Evolutionary conservation across 306 rosid genomes (phyloP).

Genomic region (Cajanus cajan): DNA sequence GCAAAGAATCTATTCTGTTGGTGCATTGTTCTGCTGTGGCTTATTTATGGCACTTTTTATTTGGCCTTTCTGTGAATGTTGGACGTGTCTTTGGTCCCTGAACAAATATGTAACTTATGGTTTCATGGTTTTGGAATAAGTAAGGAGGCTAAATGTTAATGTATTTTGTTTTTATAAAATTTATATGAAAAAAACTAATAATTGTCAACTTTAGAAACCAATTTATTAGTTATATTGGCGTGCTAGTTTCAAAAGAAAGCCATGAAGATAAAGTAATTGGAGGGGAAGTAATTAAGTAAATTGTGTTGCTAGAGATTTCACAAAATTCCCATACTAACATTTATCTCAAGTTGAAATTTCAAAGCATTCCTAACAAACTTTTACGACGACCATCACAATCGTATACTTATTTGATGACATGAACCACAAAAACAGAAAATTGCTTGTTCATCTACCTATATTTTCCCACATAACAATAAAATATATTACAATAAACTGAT

Average conservation of each 20-base stretch:
- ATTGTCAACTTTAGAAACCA: too few relatives aligned
- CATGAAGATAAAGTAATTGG: background rate
- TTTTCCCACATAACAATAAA: background rate
- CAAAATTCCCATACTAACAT: background rate
- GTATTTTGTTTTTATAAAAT: too few relatives aligned
- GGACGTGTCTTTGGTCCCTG: background rate
- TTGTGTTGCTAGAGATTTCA: background rate
- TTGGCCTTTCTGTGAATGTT: background rate
- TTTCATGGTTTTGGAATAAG: background rate
- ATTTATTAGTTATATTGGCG: background rate
- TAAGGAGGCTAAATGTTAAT: background rate
- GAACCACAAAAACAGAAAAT: background rate
- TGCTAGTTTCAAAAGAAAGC: background rate
- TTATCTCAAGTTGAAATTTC: background rate
- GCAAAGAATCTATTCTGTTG: background rate
- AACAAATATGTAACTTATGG: too few relatives aligned
- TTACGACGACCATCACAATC: background rate
- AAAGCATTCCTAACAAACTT: background rate
- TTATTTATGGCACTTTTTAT: too few relatives aligned
- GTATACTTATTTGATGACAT: background rate
- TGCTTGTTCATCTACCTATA: background rate
- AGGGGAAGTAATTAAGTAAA: background rate
- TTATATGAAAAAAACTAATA: too few relatives aligned
- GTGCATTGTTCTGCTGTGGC: too few relatives aligned
- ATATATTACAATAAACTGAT: background rate